Base-by-base conservation (phyloP, 148 eudicot genomes). In the Agrostemma githago region DNA sequence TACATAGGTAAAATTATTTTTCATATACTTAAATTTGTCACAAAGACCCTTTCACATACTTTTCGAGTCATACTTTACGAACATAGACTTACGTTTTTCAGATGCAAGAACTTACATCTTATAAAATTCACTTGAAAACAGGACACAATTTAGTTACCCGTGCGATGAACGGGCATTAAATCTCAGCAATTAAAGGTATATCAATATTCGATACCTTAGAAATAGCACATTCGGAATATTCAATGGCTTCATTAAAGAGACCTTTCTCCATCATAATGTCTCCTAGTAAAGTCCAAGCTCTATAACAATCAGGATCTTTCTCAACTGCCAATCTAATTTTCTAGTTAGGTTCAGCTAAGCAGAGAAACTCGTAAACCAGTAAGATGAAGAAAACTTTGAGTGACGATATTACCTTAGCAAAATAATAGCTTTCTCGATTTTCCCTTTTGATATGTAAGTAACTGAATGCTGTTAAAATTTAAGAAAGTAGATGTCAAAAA, bases 271-370 rank as follows among this genome's bases (percentile, higher is more conserved):
- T 11, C 73, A 86, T 80, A 75, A 73, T 69, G 76, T 92, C 86
- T 19, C 97, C 98, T 90, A 95, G 73, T 16, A 87, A 72, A 63
- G 88, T 75, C 89, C 86, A 78, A 34, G 97, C 96, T 85, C 83
- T 79, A 57, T 78, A 88, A 68, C 87, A 81, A 70, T 89, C 93
- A 66, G 93, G 93, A 85, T 92, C 96, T 83, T 92, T 92, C 60
- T 85, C 85, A 66, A 95, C 85, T 71, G 93, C 96, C 75, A 89
- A 62, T 81, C 98, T 91, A 86, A 67, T 42, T 71, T 57, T 68
- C 74, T 43, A 81, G 74, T 74, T 66, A 80, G 40, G 40, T 73
- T 65, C 34, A 72, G 72, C 53, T 20, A 67, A 51, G 75, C 41
- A 53, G 74, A 82, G 34, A 26, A 57, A 46, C 62, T 17, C 15